Evolutionary conservation across 306 rosid species (phyloP).

Genomic region (Gynostemma pentaphyllum): DNA sequence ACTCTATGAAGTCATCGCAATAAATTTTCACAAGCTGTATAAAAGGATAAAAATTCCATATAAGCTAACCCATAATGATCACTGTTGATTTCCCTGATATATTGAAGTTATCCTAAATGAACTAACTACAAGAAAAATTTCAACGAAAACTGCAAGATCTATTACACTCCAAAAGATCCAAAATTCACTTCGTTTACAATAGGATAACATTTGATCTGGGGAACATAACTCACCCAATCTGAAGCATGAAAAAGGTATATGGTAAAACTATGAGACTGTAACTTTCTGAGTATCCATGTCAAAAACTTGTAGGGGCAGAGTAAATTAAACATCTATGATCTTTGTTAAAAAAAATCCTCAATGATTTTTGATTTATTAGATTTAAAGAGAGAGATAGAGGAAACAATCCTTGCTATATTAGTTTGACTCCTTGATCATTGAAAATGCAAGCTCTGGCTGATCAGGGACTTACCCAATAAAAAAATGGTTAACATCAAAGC

Average conservation of each 20-base stretch:
- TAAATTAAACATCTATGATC: background rate
- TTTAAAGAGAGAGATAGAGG: too few species aligned
- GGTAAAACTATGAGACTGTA: too few species aligned
- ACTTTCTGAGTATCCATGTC: background rate
- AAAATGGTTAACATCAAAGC: conserved; percentile 70
- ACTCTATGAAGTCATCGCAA: background rate
- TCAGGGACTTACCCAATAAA: conserved; percentile 54
- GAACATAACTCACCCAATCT: background rate
- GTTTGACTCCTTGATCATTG: background rate
- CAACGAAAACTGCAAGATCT: background rate
- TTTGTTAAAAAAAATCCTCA: too few species aligned
- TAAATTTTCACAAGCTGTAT: background rate
- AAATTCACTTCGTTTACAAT: background rate
- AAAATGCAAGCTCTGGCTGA: conserved; percentile 16
- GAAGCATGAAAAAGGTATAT: background rate
- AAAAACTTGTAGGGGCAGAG: background rate
- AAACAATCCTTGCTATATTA: background rate
- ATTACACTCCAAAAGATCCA: background rate
- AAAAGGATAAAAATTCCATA: background rate
- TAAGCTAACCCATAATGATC: background rate
- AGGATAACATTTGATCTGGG: background rate
- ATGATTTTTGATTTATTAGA: too few species aligned
- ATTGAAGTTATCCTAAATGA: background rate
- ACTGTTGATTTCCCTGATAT: background rate
- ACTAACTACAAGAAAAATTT: background rate